phyloP scores from a whole-genome alignment of 768 basidiomycete species.

The Myochromella boudieri region DNA sequence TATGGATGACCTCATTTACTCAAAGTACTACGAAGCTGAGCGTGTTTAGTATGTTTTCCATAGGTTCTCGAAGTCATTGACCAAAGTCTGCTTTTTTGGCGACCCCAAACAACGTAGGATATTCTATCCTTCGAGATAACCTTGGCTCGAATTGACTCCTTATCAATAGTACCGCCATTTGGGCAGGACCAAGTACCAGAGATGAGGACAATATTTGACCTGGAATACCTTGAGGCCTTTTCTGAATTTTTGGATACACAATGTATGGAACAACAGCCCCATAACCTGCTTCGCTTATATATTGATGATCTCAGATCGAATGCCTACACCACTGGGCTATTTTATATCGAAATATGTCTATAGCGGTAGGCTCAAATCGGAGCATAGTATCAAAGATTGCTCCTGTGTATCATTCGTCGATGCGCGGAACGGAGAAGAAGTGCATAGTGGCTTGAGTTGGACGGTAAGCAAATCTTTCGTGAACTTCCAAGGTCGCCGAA shows the following conservation, averaged over 20 bases:
- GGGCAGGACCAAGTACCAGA: constrained; percentile 38
- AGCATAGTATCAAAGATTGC: constrained; percentile 30
- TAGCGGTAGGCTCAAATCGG: constrained; percentile 33
- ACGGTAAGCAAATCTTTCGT: constrained; percentile 27
- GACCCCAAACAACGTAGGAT: constrained; percentile 52
- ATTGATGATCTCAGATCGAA: constrained; percentile 38
- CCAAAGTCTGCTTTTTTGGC: constrained; percentile 52
- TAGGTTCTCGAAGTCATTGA: constrained; percentile 32
- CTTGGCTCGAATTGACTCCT: background rate
- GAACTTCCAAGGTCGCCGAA: background rate
- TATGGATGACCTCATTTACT: constrained; percentile 18
- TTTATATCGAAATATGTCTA: constrained; percentile 52
- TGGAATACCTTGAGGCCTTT: constrained; percentile 33
- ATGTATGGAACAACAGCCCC: too few species aligned
- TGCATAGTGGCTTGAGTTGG: constrained; percentile 39
- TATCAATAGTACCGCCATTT: constrained; percentile 47
- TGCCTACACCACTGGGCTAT: constrained; percentile 46
- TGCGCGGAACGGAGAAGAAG: constrained; percentile 36
- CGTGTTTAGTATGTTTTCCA: constrained; percentile 49
- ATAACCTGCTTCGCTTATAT: background rate
- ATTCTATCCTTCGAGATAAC: background rate
- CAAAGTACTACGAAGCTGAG: too few species aligned
- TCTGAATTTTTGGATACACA: constrained; percentile 46
- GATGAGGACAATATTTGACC: constrained; percentile 47
- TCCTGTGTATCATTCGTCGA: constrained; percentile 47